Conservation (phyloP, 352 stramenopile species). For the Pythium apleroticum region DNA sequence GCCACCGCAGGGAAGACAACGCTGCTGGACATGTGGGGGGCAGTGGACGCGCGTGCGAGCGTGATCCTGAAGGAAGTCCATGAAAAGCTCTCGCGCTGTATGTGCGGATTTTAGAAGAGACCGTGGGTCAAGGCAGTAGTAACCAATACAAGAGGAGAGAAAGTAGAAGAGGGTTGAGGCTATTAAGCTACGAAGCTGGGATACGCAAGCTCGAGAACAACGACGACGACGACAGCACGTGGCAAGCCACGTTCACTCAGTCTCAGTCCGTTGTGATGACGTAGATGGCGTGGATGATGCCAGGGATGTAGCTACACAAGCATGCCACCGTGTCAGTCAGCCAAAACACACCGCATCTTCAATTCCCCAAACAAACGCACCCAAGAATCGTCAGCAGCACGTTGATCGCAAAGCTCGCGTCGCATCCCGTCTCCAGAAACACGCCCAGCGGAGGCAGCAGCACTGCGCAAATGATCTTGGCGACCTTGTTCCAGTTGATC, state of each 20-base stretch:
- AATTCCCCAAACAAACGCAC: slow-evolving; percentile 19
- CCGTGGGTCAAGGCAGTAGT: not conserved
- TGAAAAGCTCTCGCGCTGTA: slow-evolving; percentile 52
- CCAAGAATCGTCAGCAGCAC: slow-evolving; percentile 31
- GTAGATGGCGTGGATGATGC: slow-evolving; percentile 58
- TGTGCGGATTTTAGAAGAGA: slow-evolving; percentile 61
- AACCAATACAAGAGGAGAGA: slow-evolving; percentile 6
- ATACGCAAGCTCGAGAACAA: slow-evolving; percentile 4
- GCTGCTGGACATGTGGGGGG: slow-evolving; percentile 55
- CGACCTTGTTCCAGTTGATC: slow-evolving; percentile 42
- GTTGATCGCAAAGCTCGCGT: slow-evolving; percentile 31
- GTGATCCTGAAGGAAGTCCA: slow-evolving; percentile 54
- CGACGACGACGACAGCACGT: not conserved
- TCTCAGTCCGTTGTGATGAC: slow-evolving; percentile 39
- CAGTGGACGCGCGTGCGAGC: slow-evolving; percentile 42
- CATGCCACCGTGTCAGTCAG: not conserved
- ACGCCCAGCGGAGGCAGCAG: slow-evolving; percentile 35
- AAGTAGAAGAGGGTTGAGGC: not conserved
- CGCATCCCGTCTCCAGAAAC: slow-evolving; percentile 31
- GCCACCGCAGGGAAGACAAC: slow-evolving; percentile 42
- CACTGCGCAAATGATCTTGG: slow-evolving; percentile 46
- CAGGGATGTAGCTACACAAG: slow-evolving; percentile 43
- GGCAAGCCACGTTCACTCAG: not conserved
- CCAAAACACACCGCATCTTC: not conserved
- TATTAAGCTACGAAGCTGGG: not conserved